phyloP scores from a whole-genome alignment of 768 basidiomycete species.

The Tulasnella sp. region DNA sequence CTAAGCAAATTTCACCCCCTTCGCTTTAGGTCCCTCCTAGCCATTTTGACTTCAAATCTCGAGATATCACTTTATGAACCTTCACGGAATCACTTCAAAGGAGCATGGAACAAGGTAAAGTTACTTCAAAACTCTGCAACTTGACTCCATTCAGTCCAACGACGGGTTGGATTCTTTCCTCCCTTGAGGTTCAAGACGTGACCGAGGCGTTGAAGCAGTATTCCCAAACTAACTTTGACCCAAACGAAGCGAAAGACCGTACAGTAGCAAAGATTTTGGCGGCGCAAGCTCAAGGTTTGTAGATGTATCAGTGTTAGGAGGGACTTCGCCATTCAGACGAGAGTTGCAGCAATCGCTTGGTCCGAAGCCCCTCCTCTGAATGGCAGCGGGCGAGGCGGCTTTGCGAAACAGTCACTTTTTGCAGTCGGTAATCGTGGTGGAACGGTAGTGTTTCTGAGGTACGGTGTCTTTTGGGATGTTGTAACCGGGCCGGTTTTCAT shows the following conservation, averaged over 20 bases:
- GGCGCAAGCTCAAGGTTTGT: conserved; percentile 25
- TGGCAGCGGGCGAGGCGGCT: too few species aligned
- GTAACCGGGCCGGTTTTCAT: not conserved
- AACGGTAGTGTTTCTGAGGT: conserved; percentile 20
- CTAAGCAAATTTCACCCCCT: not conserved
- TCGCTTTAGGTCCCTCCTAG: conserved; percentile 24
- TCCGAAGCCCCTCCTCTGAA: not conserved
- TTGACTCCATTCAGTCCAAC: not conserved
- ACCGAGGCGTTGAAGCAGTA: conserved; percentile 14
- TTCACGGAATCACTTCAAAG: conserved; percentile 21
- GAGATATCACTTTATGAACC: conserved; percentile 25
- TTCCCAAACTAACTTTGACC: not conserved
- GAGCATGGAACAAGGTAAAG: conserved; percentile 28
- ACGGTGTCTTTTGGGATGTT: not conserved
- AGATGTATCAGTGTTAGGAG: not conserved
- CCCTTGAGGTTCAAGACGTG: conserved; percentile 28
- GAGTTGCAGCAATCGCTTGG: conserved; percentile 22
- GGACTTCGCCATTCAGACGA: not conserved
- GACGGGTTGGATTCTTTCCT: not conserved
- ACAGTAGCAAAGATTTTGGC: not conserved
- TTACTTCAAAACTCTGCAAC: not conserved
- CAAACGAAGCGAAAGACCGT: not conserved
- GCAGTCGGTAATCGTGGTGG: conserved; percentile 25
- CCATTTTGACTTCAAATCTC: conserved; percentile 22
- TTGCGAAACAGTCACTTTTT: conserved; percentile 17